Conservation (phyloP, 371 early-diverging fungal species). For the Ordospora colligata region DNA sequence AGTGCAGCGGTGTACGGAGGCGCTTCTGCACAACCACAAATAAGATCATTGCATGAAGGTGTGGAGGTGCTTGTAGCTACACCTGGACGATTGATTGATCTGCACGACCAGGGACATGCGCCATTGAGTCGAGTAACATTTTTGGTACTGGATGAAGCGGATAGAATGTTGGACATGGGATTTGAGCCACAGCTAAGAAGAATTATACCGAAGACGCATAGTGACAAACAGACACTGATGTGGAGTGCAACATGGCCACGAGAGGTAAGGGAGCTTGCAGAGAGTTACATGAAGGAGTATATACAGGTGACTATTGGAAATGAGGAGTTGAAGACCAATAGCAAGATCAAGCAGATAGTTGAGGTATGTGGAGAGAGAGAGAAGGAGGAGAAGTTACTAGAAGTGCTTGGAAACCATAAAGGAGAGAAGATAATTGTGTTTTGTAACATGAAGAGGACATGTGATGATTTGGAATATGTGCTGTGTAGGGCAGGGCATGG, state of each 20-base stretch:
- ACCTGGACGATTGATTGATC: conserved; percentile 92
- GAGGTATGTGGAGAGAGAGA: conserved; percentile 74
- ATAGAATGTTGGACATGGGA: conserved; percentile 97
- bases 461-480: conserved; percentile 80
- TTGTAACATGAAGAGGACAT: conserved; percentile 86
- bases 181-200: conserved; percentile 97
- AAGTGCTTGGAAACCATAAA: conserved; percentile 65
- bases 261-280: conserved; percentile 80
- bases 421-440: conserved; percentile 83
- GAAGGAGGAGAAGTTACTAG: conserved; percentile 83
- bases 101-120: conserved; percentile 69
- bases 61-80: conserved; percentile 95
- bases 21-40: conserved; percentile 82
- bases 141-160: conserved; percentile 93
- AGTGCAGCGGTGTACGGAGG: conserved; percentile 92
- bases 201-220: conserved; percentile 91
- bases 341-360: conserved; percentile 89
- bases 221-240: conserved; percentile 95
- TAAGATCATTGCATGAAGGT: conserved; percentile 74
- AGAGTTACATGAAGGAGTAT: conserved; percentile 80
- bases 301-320: conserved; percentile 95
- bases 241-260: conserved; percentile 99
- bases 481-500: conserved; percentile 83
- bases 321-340: conserved; percentile 88
- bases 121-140: conserved; percentile 87